These are phyloP conservation scores for Odontarrhena argentea DNA, from an alignment of 345 rosid species.

Conservation along the genomic window DNA sequence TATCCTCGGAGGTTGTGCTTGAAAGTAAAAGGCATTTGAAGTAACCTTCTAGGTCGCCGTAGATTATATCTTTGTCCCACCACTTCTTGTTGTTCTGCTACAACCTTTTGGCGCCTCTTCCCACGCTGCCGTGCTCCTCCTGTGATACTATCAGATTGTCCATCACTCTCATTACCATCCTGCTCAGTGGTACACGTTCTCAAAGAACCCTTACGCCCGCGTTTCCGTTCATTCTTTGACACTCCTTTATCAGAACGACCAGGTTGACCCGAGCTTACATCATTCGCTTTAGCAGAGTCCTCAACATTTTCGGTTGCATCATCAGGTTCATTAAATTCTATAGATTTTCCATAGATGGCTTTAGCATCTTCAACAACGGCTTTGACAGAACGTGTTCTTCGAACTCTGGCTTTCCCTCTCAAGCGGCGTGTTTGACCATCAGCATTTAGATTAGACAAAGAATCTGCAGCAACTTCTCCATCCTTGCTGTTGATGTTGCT, in stretches of 20 bases:
- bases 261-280: slow-evolving; percentile 61
- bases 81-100: slow-evolving; percentile 41
- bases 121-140: slow-evolving; percentile 52
- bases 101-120: slow-evolving; percentile 68
- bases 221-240: slow-evolving; percentile 62
- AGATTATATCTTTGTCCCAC: slow-evolving; percentile 68
- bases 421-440: slow-evolving; percentile 49
- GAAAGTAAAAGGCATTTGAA: slow-evolving; percentile 29
- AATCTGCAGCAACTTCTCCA: slow-evolving; percentile 52
- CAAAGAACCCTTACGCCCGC: slow-evolving; percentile 57
- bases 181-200: slow-evolving; percentile 58
- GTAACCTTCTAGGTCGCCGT: slow-evolving; percentile 70
- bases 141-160: slow-evolving; percentile 60
- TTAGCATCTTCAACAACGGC: slow-evolving; percentile 78
- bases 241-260: slow-evolving; percentile 51
- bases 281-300: slow-evolving; percentile 51
- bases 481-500: slow-evolving; percentile 56
- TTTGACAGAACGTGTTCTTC: slow-evolving; percentile 74
- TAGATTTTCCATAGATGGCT: slow-evolving; percentile 62
- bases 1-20: slow-evolving; percentile 18
- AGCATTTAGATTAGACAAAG: slow-evolving; percentile 53
- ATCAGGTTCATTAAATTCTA: slow-evolving; percentile 50
- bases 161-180: slow-evolving; percentile 70
- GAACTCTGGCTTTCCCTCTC: slow-evolving; percentile 58
- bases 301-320: slow-evolving; percentile 50